phyloP scores from a whole-genome alignment of 345 rosid genomes.

The Anacardium occidentale region DNA sequence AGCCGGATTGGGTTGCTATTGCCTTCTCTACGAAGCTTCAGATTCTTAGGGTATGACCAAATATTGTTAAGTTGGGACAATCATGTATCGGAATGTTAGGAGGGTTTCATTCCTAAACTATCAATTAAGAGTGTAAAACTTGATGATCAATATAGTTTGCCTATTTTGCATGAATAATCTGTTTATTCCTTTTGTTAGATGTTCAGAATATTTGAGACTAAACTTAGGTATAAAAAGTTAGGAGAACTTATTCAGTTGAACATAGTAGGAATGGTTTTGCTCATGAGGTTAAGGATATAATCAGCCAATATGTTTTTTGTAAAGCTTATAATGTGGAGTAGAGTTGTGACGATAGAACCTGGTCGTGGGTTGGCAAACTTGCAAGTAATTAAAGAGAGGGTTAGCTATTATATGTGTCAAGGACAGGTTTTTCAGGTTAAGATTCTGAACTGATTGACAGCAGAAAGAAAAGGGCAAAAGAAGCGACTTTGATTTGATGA shows the following conservation, averaged over 20 bases:
- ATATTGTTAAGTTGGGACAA: neutral
- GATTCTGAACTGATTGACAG: neutral
- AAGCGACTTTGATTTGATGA: neutral
- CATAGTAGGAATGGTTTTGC: neutral
- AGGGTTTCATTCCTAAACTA: neutral
- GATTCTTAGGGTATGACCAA: conserved; percentile 83
- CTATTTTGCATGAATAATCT: neutral
- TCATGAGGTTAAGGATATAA: neutral
- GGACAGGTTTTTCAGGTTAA: neutral
- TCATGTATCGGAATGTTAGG: neutral
- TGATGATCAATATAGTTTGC: neutral
- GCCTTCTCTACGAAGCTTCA: conserved; percentile 93
- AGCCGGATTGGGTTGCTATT: conserved; percentile 99
- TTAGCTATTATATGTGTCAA: neutral
- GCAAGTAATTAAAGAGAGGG: neutral
- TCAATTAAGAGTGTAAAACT: conserved; percentile 3
- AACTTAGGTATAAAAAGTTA: neutral
- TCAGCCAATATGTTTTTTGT: neutral
- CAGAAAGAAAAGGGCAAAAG: neutral
- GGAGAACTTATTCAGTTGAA: neutral
- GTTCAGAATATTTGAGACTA: neutral
- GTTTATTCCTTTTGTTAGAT: neutral
- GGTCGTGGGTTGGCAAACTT: neutral
- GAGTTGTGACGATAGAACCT: neutral
- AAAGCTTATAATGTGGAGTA: neutral